Conservation (phyloP, 345 rosid species). For the Corymbia maculata region DNA sequence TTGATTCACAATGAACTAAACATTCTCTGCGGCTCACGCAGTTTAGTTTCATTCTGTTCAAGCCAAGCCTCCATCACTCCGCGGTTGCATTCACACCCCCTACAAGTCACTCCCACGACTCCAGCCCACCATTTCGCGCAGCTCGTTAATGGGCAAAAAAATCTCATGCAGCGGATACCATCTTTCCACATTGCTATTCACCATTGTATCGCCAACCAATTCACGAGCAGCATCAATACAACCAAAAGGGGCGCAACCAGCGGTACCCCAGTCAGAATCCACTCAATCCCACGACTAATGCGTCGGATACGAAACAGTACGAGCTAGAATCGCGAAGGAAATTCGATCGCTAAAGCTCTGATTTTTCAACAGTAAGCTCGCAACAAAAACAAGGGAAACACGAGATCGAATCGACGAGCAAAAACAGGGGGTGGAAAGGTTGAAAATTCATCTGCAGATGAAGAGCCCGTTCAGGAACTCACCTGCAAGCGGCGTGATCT, state of each 20-base stretch:
- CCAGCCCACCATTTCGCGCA: neutral
- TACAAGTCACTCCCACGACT: neutral
- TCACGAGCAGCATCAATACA: neutral
- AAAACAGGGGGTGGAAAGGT: neutral
- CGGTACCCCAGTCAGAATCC: neutral
- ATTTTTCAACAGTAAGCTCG: neutral
- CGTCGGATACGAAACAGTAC: neutral
- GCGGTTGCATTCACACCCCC: neutral
- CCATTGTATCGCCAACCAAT: neutral
- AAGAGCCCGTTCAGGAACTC: neutral
- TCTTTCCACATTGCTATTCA: neutral
- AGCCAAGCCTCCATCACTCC: neutral
- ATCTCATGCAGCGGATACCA: neutral
- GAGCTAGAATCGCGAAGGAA: neutral
- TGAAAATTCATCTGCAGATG: neutral
- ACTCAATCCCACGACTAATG: neutral
- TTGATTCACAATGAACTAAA: neutral
- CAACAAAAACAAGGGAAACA: neutral
- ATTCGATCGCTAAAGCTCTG: neutral
- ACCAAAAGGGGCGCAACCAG: neutral
- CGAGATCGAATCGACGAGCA: neutral
- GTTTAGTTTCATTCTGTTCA: neutral
- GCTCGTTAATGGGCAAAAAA: neutral
- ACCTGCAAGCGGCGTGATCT: neutral
- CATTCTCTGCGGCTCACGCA: neutral